A percentile compares a stretch with the other conserved stretches of the same genome.
phyloP scores from a whole-genome alignment of 305 asterid genomes.

The Solanum hybrid region DNA sequence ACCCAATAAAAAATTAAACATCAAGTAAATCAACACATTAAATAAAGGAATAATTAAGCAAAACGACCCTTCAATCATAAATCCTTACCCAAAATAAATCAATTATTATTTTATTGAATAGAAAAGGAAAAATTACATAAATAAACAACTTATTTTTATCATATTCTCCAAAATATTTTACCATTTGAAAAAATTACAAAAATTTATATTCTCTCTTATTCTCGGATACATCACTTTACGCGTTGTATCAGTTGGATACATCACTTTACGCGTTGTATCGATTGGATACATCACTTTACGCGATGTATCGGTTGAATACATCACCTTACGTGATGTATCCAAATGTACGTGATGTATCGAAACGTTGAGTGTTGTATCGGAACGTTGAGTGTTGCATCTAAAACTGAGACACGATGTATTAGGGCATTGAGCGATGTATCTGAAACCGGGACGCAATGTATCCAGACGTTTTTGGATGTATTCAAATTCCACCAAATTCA shows the following conservation, averaged over 20 bases:
- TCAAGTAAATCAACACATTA: background rate
- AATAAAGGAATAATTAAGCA: background rate
- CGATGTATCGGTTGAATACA: background rate
- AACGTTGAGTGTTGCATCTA: background rate
- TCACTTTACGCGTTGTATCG: too few species aligned
- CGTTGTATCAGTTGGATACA: too few species aligned
- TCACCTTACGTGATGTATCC: background rate
- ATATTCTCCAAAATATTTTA: background rate
- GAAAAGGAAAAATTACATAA: background rate
- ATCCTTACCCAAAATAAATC: background rate
- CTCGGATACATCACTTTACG: background rate
- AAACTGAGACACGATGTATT: background rate
- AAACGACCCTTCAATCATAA: background rate
- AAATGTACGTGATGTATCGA: background rate
- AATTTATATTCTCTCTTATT: background rate
- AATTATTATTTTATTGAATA: too few species aligned
- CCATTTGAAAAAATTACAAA: background rate
- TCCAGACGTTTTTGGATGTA: background rate
- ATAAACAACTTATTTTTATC: background rate
- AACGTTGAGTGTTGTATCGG: too few species aligned
- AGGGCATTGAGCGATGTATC: background rate
- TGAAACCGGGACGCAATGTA: background rate
- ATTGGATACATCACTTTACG: too few species aligned
- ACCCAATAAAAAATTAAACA: background rate
- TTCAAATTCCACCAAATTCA: background rate